phyloP scores from a whole-genome alignment of 2,329 filamentous ascomycete species.

The Aspergillus phoenicis region DNA sequence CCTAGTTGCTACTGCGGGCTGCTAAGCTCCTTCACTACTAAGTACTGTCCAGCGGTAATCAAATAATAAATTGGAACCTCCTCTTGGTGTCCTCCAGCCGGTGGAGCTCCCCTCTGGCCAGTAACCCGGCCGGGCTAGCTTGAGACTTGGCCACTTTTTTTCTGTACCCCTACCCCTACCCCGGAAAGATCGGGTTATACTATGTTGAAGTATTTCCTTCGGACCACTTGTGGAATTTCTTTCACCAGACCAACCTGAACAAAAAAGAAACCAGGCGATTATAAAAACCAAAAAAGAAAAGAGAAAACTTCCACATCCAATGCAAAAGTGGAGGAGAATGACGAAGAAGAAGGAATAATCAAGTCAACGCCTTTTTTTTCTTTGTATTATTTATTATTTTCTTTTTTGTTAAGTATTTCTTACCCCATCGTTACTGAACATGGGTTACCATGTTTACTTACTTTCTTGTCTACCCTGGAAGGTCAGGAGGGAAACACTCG shows the following conservation, averaged over 20 bases:
- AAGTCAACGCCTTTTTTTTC: slow-evolving; percentile 6
- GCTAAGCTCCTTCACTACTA: not conserved
- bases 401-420: not conserved
- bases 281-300: not conserved
- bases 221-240: not conserved
- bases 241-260: not conserved
- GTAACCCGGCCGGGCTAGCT: not conserved
- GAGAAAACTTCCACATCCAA: not conserved
- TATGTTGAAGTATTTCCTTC: not conserved
- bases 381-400: slow-evolving; percentile 5
- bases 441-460: not conserved
- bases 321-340: not conserved
- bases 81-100: not conserved
- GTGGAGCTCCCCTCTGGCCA: not conserved
- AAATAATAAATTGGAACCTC: slow-evolving; percentile 1
- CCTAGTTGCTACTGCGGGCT: slow-evolving; percentile 4
- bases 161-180: not conserved
- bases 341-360: not conserved
- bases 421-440: not conserved
- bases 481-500: not conserved
- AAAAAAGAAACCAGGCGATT: not conserved
- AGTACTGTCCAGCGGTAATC: not conserved
- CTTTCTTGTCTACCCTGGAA: not conserved
- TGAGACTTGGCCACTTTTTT: not conserved
- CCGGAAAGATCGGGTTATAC: slow-evolving; percentile 1